Evolutionary conservation across 2,329 filamentous ascomycete genomes (phyloP).

Genomic region (Stagonosporopsis vannaccii): DNA sequence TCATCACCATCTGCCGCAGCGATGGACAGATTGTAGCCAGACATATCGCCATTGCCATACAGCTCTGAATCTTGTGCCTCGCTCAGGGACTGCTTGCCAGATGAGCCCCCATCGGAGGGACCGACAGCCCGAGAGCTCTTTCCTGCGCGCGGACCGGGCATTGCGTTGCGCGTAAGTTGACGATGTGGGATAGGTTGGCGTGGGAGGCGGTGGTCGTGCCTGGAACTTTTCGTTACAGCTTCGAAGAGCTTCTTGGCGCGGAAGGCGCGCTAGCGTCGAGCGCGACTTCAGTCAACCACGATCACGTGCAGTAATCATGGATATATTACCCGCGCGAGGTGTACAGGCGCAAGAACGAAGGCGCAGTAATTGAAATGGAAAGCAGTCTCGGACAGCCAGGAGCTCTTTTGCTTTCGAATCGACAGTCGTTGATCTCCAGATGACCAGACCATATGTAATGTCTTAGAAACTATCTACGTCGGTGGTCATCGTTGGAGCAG

Average conservation of each 20-base stretch:
- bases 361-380: background rate
- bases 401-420: too few species aligned
- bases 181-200: constrained; percentile 17
- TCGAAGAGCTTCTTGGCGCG: constrained; percentile 17
- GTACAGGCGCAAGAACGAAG: background rate
- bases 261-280: constrained; percentile 11
- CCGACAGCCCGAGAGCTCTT: constrained; percentile 87
- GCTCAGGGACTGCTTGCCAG: constrained; percentile 89
- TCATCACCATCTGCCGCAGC: constrained; percentile 80
- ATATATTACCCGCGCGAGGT: too few species aligned
- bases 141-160: constrained; percentile 46
- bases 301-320: constrained; percentile 4
- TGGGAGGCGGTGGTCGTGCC: constrained; percentile 3
- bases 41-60: constrained; percentile 81
- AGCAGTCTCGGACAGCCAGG: too few species aligned
- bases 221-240: constrained; percentile 17
- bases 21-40: constrained; percentile 90
- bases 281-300: constrained; percentile 3
- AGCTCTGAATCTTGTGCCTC: constrained; percentile 88
- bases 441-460: background rate
- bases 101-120: constrained; percentile 77
- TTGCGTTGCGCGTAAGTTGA: constrained; percentile 37
- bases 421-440: too few species aligned
- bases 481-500: background rate
- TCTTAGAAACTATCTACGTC: background rate